Base-by-base conservation (phyloP, 2,329 filamentous ascomycete genomes). In the Penicillium sp. region DNA sequence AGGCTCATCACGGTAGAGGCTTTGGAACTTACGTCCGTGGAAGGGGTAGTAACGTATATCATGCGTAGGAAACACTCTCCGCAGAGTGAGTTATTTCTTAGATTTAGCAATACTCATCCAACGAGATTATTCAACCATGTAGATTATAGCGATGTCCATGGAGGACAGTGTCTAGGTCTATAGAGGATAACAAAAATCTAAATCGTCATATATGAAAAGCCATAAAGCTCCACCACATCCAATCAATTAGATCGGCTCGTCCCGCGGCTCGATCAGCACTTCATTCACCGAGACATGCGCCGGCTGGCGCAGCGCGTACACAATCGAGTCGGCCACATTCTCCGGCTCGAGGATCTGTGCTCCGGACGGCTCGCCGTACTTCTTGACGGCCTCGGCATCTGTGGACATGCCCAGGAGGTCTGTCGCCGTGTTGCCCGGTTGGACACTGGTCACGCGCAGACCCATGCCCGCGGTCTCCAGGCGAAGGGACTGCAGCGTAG, bases 211-310 rank as follows among this genome's bases (percentile, higher is more conserved):
- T n/a, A n/a, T n/a, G n/a, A n/a, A n/a, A n/a, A n/a, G n/a, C n/a
- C n/a, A n/a, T n/a, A n/a, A n/a, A n/a, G n/a, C n/a, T n/a, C n/a
- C n/a, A n/a, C n/a, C n/a, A n/a, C n/a, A n/a, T n/a, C n/a, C n/a
- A n/a, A n/a, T n/a, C n/a, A n/a, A n/a, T 54, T 63, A 87, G 53
- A 87, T 86, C 10, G 85, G 85, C 71, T 88, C 85, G 58, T 88
- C 85, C 40, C 85, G 73, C 12, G 85, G 85, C 72, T 88, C 85
- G 63, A 91, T 85, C 64, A 91, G 65, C 4, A 91, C 77, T 72
- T 91, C 87, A 57, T 91, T 91, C 2, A 91, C 83, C 35, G 84
- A 80, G 38, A 90, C 85, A 69, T 90, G 83, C 48, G 79, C 75
- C 0, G 86, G 85, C 73, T 89, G 85, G 53, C 78, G 78, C 17